Evolutionary conservation across 2,329 filamentous ascomycete species (phyloP).

Genomic region (Cladophialophora carrionii): DNA sequence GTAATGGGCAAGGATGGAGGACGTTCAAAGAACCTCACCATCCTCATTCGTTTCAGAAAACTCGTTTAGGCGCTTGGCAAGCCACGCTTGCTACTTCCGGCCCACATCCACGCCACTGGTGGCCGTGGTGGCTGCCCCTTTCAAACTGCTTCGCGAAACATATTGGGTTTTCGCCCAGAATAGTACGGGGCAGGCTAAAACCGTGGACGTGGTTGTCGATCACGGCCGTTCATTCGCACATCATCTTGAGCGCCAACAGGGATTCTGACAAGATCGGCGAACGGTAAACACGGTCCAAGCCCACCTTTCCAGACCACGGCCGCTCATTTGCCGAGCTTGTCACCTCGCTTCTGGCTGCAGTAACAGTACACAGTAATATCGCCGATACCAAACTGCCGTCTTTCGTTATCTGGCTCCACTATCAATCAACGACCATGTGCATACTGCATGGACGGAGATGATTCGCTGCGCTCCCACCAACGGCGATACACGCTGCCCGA

Average conservation of each 20-base stretch:
- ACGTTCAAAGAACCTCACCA: constrained; percentile 9
- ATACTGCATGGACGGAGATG: background rate
- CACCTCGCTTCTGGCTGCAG: background rate
- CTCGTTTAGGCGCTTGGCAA: constrained; percentile 12
- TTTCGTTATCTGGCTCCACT: background rate
- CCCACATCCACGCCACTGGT: background rate
- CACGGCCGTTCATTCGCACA: background rate
- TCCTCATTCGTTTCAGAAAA: constrained; percentile 12
- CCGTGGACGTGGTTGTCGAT: background rate
- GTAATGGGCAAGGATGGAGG: constrained; percentile 4
- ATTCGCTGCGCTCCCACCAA: constrained; percentile 1
- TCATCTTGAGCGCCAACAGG: background rate
- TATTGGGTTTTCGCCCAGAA: background rate
- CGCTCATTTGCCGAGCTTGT: background rate
- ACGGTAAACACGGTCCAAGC: background rate
- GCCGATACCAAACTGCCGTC: background rate
- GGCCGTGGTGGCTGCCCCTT: background rate
- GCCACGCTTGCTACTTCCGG: background rate
- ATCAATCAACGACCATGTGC: background rate
- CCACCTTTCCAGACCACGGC: background rate
- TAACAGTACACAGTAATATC: background rate
- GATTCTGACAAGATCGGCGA: constrained; percentile 12
- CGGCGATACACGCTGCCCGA: background rate
- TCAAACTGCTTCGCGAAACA: background rate
- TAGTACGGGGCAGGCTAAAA: background rate